Evolutionary conservation across 1,139 yeast genomes (phyloP), one percentile per base, ranked within the genome.

Genomic region (Candida dubliniensis): DNA sequence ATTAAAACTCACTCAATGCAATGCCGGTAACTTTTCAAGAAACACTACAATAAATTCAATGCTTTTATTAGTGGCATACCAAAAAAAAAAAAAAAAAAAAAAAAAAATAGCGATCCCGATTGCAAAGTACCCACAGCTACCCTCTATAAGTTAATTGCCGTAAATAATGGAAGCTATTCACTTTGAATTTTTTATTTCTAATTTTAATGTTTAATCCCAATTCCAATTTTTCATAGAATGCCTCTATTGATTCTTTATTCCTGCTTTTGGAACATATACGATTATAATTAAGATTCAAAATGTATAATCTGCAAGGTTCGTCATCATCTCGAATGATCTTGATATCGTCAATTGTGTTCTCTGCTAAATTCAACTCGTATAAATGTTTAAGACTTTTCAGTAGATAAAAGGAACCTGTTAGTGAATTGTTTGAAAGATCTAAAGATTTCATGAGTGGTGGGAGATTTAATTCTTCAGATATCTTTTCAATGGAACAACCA

Each of bases 81-180:
- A 38, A 31, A 36, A 15, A 27, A n/a, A n/a, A n/a, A n/a, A n/a
- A n/a, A n/a, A n/a, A 38, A 31, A 36, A 15, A 27, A 38, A 31
- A 36, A 15, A 27, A 36, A 23, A 11, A n/a, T 12, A n/a, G 25
- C 15, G 23, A 18, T 18, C n/a, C n/a, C n/a, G 23, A 18, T 18
- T 18, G 23, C 5, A 5, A 18, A 18, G 23, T 5, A 18, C 5
- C 3, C 23, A 18, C 23, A 18, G 5, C 23, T 18, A 18, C 8
- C 13, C 25, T n/a, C 31, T 12, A 34, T 25, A 6, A 32, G n/a
- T 8, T 12, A n/a, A 13, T 27, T 32, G n/a, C 8, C 37, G 23
- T 13, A 64, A 61, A 23, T 34, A 49, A 48, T 66, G 71, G 31
- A 58, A 45, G 36, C 61, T 54, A 48, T 64, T 65, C 8, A 65